Percentiles rank a stretch among this genome's conserved stretches.
phyloP scores from a whole-genome alignment of 257 asterid genomes.

The Lithospermum erythrorhizon region DNA sequence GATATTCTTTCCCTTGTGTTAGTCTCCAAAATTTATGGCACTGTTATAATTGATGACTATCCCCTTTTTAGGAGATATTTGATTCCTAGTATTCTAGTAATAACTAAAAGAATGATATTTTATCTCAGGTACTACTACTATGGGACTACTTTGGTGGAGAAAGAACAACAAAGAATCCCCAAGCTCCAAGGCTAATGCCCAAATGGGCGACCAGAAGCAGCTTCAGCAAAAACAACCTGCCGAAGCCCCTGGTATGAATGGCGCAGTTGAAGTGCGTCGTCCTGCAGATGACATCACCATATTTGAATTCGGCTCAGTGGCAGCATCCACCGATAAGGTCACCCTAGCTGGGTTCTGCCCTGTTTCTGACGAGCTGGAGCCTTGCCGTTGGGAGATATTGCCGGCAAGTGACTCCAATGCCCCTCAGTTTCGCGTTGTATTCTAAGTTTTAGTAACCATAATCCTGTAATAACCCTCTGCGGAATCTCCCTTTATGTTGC shows the following conservation, averaged over 20 bases:
- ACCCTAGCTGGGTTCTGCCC: conserved; percentile 79
- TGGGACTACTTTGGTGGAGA: conserved; percentile 17
- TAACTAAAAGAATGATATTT: too few species aligned
- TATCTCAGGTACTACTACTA: neutral
- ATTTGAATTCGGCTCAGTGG: conserved; percentile 75
- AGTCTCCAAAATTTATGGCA: too few species aligned
- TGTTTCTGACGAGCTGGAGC: conserved; percentile 75
- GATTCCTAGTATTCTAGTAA: neutral
- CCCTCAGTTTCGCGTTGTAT: conserved; percentile 82
- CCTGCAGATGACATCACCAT: conserved; percentile 45
- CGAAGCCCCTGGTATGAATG: conserved; percentile 67
- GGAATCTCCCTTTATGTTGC: too few species aligned
- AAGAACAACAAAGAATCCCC: conserved; percentile 13
- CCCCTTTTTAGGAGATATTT: neutral
- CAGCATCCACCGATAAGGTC: conserved; percentile 67
- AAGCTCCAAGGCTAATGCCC: conserved; percentile 6
- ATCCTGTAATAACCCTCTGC: neutral
- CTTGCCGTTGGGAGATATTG: conserved; percentile 84
- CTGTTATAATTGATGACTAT: too few species aligned
- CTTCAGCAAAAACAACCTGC: conserved; percentile 16
- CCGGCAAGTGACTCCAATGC: conserved; percentile 68
- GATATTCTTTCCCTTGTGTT: too few species aligned
- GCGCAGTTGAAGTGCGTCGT: conserved; percentile 61
- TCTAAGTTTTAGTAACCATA: conserved; percentile 18
- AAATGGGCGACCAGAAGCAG: conserved; percentile 21